Evolutionary conservation across 495 filamentous ascomycete species (phyloP), one percentile per base, ranked within the genome.

Genomic region (Penicillium cataractarum): DNA sequence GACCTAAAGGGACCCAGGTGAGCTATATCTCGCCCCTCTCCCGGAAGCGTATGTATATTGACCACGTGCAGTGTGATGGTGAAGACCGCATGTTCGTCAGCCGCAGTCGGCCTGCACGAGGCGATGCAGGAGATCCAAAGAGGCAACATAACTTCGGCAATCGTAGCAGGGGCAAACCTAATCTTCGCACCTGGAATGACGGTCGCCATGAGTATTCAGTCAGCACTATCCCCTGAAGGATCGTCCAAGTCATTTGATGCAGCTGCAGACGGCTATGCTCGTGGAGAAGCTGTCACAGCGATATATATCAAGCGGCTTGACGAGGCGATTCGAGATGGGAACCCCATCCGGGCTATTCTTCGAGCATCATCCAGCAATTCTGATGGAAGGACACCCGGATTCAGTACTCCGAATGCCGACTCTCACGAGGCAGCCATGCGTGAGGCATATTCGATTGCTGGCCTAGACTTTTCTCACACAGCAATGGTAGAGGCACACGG

Each of bases 191-290:
- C 78, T 1, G 57, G 63, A 2, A 68, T 72, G 65, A 74, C 68
- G 2, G 37, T 68, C 0, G 64, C 69, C 2, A 71, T 81, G 67
- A 62, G 67, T 0, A 69, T 78, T n/a, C 64, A 74, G 13, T 61
- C 64, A 52, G 76, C 54, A 62, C 64, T 57, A 67, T 74, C 58
- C 57, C 74, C 58, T 0, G 65, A 46, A 48, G 68, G 68, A 0
- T 65, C 69, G 6, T 90, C 83, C 48, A 80, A 86, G 57, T 83
- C 82, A 0, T 92, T 88, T 58, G 86, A 88, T 65, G 74, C 78
- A 48, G 35, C 26, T 48, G 44, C 44, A 21, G 22, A 48, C 44
- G 44, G 44, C 44, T 48, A 48, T 26, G 44, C 44, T 48, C 44
- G 44, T 6, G 44, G 44, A 48, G 44, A 48, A 26, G 44, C 44